These are phyloP conservation scores for Metrosideros polymorpha DNA, from an alignment of 441 rosid species.

Conservation along the genomic window DNA sequence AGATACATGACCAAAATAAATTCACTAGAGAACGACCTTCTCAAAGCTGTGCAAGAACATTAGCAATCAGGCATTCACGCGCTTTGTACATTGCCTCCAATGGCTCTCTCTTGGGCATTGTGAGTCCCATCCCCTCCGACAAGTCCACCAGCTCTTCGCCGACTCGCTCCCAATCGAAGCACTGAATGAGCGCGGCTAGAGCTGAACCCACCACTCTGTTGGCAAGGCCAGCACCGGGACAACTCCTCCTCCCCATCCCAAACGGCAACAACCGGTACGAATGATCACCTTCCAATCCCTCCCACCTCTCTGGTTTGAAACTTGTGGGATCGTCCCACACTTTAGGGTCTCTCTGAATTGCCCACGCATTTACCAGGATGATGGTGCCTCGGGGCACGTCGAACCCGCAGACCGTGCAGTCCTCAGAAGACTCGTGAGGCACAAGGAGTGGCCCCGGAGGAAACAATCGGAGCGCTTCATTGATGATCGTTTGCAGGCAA, in stretches of 20 bases:
- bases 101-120: constrained; percentile 11
- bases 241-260: constrained; percentile 19
- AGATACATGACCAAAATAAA: not conserved
- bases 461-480: not conserved
- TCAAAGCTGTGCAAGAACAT: not conserved
- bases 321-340: constrained; percentile 6
- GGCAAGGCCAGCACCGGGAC: constrained; percentile 16
- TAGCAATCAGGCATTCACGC: not conserved
- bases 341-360: constrained; percentile 10
- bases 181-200: constrained; percentile 12
- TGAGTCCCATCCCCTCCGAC: constrained; percentile 5
- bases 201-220: constrained; percentile 1
- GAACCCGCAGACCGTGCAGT: not conserved
- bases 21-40: not conserved
- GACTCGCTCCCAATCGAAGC: constrained; percentile 17
- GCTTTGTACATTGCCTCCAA: constrained; percentile 8
- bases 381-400: constrained; percentile 4
- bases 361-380: constrained; percentile 9
- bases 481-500: constrained; percentile 2
- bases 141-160: constrained; percentile 11
- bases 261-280: constrained; percentile 4
- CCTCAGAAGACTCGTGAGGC: constrained; percentile 1
- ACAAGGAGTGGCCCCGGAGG: not conserved
- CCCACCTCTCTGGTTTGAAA: constrained; percentile 2
- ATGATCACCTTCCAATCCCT: not conserved